Conservation (phyloP, 2,329 filamentous ascomycete genomes). For the Talaromyces albobiverticillius region DNA sequence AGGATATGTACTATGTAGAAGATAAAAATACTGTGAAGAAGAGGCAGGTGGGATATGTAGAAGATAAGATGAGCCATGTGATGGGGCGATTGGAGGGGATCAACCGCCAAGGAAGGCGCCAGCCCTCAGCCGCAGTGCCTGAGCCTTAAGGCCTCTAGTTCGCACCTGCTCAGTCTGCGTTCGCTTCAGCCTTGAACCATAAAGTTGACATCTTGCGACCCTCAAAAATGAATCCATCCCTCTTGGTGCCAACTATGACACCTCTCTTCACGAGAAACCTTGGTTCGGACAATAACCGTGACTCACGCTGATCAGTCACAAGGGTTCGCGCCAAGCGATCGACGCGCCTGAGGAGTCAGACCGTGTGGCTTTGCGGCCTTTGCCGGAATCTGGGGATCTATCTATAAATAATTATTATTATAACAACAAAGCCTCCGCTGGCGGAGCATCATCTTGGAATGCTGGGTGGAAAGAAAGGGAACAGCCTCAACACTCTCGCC, state of each 20-base stretch:
- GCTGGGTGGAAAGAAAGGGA: background rate
- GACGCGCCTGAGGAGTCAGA: background rate
- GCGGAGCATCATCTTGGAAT: slow-evolving; percentile 7
- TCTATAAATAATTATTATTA: background rate
- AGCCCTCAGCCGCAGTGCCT: background rate
- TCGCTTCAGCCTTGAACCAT: background rate
- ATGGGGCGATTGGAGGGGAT: slow-evolving; percentile 8
- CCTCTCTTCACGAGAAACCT: too few species aligned
- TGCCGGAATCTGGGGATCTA: background rate
- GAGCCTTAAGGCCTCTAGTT: background rate
- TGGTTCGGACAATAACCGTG: too few species aligned
- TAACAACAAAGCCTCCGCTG: slow-evolving; percentile 6
- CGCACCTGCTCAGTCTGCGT: background rate
- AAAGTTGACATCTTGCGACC: too few species aligned
- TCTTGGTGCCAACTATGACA: too few species aligned
- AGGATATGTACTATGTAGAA: too few species aligned
- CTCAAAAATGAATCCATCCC: too few species aligned
- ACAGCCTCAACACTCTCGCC: background rate
- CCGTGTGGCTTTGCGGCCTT: background rate
- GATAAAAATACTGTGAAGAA: too few species aligned
- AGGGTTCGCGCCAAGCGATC: slow-evolving; percentile 11
- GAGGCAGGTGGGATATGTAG: too few species aligned
- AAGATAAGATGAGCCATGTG: too few species aligned
- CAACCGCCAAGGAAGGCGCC: slow-evolving; percentile 3
- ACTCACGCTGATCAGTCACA: slow-evolving; percentile 9